Evolutionary conservation across 2,329 filamentous ascomycete species (phyloP), one percentile per base, ranked within the genome.

Genomic region (Allantophomopsis cytisporea): DNA sequence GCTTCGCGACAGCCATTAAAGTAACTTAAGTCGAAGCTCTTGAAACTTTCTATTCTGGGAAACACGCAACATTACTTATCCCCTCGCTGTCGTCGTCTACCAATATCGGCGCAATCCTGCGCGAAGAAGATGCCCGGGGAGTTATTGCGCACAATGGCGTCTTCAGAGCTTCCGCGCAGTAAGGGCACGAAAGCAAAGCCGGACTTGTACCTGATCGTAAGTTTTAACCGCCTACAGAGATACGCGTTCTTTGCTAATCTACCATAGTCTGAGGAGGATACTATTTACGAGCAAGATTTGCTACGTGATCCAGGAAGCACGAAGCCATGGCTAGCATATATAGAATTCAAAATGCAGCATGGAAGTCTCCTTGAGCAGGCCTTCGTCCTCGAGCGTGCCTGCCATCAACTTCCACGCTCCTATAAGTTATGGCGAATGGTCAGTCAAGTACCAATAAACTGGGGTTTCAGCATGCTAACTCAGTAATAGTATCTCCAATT

Each of bases 381-480:
- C 7, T 78, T 75, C 49, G 73, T 87, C 31, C 82, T 96, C 65
- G 91, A 96, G 63, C 77, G 91, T 54, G 89, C 91, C 42, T 95
- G 89, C 60, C 69, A 75, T 46, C 83, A 93, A 52, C 72, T 98
- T 35, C 91, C 91, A 37, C 76, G 91, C 50, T 96, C 89, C 20
- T 98, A 94, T 67, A 98, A 98, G 65, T 69, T 98, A 37, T 98
- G 91, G 91, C 96, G 94, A 64, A 78, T 94, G 76, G 80, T 85
- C 63, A 43, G 62, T 51, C 35, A 15, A 6, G 38, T 11, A 13
- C 45, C 16, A 32, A 33, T 37, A 38, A 42, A 8, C 3, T 18
- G 21, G 3, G 4, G 10, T 17, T 18, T 15, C 39, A 21, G 13
- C 18, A 16, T 17, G 41, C 46, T 50, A 42, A 50, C 39, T 42